Conservation (phyloP, 176 grass and related monocot genomes). For the Triticum urartu region DNA sequence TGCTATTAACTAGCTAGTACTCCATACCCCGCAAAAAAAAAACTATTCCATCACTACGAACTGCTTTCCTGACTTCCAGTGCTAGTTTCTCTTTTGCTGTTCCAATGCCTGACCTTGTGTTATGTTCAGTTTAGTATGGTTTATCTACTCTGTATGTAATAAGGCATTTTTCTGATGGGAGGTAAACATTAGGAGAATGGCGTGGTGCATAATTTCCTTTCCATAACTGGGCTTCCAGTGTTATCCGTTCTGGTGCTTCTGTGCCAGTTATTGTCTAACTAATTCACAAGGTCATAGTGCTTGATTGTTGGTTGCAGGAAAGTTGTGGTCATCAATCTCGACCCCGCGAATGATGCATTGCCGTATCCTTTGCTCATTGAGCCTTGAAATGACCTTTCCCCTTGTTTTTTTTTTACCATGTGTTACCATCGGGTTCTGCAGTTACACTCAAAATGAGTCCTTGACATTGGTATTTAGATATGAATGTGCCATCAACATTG, state of each 20-base stretch:
- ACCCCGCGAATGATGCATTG: conserved; percentile 81
- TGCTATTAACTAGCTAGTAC: neutral
- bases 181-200: neutral
- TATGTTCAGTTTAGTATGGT: neutral
- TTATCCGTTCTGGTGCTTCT: neutral
- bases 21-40: neutral
- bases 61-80: neutral
- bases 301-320: conserved; percentile 50
- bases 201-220: neutral
- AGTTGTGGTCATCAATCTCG: conserved; percentile 86
- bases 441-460: conserved; percentile 23
- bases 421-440: neutral
- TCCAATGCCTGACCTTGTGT: neutral
- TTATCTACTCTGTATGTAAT: too few species aligned
- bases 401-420: neutral
- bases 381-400: neutral
- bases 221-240: neutral
- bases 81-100: neutral
- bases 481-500: conserved; percentile 87
- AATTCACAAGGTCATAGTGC: neutral
- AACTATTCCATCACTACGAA: neutral
- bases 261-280: neutral
- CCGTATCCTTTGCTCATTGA: conserved; percentile 71
- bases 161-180: neutral
- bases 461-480: conserved; percentile 63